Conservation (phyloP, 441 rosid genomes). For the Aquilaria agallochum region DNA sequence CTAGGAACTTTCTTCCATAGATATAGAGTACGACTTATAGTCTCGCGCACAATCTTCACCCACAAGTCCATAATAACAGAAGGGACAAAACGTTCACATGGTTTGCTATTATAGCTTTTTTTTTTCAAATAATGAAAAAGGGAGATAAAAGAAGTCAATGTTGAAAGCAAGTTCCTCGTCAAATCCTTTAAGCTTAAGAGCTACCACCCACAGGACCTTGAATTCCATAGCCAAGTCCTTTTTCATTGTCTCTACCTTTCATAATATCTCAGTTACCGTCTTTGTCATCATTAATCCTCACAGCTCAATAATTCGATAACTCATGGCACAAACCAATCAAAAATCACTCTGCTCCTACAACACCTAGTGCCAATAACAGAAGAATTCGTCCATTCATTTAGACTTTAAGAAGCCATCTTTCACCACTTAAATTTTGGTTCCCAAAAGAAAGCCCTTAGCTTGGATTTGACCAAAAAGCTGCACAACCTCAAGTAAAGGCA, state of each 20-base stretch:
- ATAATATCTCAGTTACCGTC: conserved; percentile 82
- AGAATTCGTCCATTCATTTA: too few species aligned
- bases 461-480: too few species aligned
- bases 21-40: conserved; percentile 70
- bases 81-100: neutral
- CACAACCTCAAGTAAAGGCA: too few species aligned
- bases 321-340: conserved; percentile 78
- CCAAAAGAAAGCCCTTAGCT: too few species aligned
- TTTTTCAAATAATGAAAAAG: neutral
- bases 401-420: too few species aligned
- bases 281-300: conserved; percentile 89
- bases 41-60: conserved; percentile 87
- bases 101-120: neutral
- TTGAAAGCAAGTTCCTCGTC: conserved; percentile 53
- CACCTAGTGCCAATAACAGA: conserved; percentile 54
- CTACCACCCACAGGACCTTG: conserved; percentile 36
- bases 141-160: neutral
- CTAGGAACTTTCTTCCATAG: conserved; percentile 74
- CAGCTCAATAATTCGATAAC: conserved; percentile 59
- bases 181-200: conserved; percentile 65
- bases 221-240: conserved; percentile 50
- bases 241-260: conserved; percentile 58
- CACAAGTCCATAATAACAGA: conserved; percentile 11
- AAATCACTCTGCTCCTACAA: conserved; percentile 45
- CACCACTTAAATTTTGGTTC: too few species aligned